These are phyloP conservation scores for Colletotrichum navitas DNA, from an alignment of 2,329 filamentous ascomycete species.

Conservation along the genomic window DNA sequence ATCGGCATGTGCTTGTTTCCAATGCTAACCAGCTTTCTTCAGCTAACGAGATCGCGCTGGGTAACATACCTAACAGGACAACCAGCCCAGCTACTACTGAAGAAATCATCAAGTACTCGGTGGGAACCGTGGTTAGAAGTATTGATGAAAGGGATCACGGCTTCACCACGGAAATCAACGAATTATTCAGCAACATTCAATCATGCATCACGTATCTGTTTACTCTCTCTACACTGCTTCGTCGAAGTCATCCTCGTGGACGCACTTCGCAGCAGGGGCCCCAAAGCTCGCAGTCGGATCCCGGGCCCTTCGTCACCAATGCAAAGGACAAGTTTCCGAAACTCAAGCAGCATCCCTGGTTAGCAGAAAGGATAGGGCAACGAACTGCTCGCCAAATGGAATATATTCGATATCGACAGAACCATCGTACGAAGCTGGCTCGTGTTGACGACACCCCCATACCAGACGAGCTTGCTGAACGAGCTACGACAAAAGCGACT, in stretches of 20 bases:
- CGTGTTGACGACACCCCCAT: not conserved
- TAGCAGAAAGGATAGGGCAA: constrained; percentile 9
- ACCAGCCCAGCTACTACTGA: not conserved
- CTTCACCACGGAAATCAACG: constrained; percentile 10
- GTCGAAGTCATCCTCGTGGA: constrained; percentile 16
- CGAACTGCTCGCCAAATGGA: not conserved
- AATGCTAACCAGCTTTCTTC: not conserved
- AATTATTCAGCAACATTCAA: constrained; percentile 15
- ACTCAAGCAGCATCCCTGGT: constrained; percentile 10
- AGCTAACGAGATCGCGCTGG: not conserved
- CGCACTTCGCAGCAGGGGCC: not conserved
- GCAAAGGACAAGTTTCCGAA: constrained; percentile 23
- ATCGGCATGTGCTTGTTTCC: not conserved
- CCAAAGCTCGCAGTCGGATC: not conserved
- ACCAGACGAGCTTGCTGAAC: not conserved
- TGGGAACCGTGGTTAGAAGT: not conserved
- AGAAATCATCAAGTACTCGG: not conserved
- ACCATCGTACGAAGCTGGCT: constrained; percentile 4
- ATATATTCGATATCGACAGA: constrained; percentile 22
- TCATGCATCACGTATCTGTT: constrained; percentile 22
- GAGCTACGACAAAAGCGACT: constrained; percentile 19
- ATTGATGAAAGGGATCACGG: not conserved
- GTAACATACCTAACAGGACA: constrained; percentile 8
- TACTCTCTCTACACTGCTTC: constrained; percentile 10
- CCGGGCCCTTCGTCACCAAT: not conserved